Evolutionary conservation across 2,329 filamentous ascomycete genomes (phyloP).

Genomic region (Aureobasidium sp.): DNA sequence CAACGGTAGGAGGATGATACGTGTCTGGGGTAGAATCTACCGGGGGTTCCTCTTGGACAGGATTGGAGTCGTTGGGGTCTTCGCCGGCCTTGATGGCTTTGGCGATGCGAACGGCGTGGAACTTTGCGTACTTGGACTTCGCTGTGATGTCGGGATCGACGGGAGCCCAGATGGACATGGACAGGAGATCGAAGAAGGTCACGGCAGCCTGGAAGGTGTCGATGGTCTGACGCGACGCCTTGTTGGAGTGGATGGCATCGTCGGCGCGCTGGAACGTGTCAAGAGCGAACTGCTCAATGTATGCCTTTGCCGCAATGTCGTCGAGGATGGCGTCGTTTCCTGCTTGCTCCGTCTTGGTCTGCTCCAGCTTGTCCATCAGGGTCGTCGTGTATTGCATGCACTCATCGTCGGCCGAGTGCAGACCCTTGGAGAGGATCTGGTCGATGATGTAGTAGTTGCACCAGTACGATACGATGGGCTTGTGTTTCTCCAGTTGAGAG

Average conservation of each 20-base stretch:
- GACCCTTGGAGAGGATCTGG: slow-evolving; percentile 70
- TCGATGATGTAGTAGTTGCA: slow-evolving; percentile 92
- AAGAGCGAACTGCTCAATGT: slow-evolving; percentile 87
- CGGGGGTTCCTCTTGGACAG: slow-evolving; percentile 53
- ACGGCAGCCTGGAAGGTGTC: slow-evolving; percentile 89
- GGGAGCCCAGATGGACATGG: slow-evolving; percentile 65
- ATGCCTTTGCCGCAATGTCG: slow-evolving; percentile 77
- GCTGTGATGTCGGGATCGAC: slow-evolving; percentile 65
- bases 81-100: slow-evolving; percentile 85
- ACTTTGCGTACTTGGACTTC: slow-evolving; percentile 95
- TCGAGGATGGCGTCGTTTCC: slow-evolving; percentile 77
- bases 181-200: slow-evolving; percentile 78
- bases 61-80: slow-evolving; percentile 88
- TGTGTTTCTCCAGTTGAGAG: slow-evolving; percentile 70
- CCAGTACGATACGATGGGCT: slow-evolving; percentile 91
- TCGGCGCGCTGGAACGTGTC: slow-evolving; percentile 82
- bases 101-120: slow-evolving; percentile 81
- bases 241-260: slow-evolving; percentile 70
- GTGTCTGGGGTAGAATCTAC: slow-evolving; percentile 24
- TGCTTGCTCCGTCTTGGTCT: slow-evolving; percentile 63
- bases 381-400: slow-evolving; percentile 70
- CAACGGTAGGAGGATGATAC: slow-evolving; percentile 45
- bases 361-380: slow-evolving; percentile 86
- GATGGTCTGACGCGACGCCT: slow-evolving; percentile 82
- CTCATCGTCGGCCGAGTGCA: slow-evolving; percentile 72